phyloP scores from a whole-genome alignment of 345 rosid species.

The Mallotus nudiflorus region DNA sequence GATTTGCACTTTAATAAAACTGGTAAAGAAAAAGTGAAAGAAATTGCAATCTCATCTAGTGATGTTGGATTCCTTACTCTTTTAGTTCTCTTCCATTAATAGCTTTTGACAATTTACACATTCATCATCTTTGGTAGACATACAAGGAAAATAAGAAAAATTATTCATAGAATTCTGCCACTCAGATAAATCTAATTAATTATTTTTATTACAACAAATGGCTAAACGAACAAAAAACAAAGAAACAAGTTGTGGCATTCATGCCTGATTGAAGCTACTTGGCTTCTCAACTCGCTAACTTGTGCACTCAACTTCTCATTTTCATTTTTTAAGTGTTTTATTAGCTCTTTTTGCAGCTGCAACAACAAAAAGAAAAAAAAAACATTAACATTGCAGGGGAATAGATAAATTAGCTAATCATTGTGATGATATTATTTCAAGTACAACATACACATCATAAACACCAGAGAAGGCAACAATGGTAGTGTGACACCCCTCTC shows the following conservation, averaged over 20 bases:
- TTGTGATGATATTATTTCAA: not conserved
- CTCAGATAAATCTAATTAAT: not conserved
- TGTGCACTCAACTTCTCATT: slow-evolving; percentile 44
- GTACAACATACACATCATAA: not conserved
- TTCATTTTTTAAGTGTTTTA: slow-evolving; percentile 60
- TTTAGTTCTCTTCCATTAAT: slow-evolving; percentile 61
- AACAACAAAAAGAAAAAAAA: not conserved
- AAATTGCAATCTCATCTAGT: not conserved
- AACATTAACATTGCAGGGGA: not conserved
- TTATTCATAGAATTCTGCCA: not conserved
- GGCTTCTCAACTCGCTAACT: slow-evolving; percentile 46
- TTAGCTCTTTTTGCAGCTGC: slow-evolving; percentile 76
- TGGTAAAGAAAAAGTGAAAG: not conserved
- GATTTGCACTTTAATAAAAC: not conserved
- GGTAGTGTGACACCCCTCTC: too few relatives aligned
- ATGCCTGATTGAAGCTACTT: slow-evolving; percentile 57
- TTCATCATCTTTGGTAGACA: slow-evolving; percentile 52
- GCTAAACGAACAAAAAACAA: not conserved
- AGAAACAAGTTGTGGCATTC: not conserved
- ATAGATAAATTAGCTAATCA: not conserved
- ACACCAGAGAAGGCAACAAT: not conserved
- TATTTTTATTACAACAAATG: not conserved
- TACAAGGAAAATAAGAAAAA: slow-evolving; percentile 24
- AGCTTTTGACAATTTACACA: slow-evolving; percentile 56
- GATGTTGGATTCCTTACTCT: slow-evolving; percentile 56